Evolutionary conservation across 805 yeast species (phyloP).

Genomic region (Kodamaea lidongshanica): DNA sequence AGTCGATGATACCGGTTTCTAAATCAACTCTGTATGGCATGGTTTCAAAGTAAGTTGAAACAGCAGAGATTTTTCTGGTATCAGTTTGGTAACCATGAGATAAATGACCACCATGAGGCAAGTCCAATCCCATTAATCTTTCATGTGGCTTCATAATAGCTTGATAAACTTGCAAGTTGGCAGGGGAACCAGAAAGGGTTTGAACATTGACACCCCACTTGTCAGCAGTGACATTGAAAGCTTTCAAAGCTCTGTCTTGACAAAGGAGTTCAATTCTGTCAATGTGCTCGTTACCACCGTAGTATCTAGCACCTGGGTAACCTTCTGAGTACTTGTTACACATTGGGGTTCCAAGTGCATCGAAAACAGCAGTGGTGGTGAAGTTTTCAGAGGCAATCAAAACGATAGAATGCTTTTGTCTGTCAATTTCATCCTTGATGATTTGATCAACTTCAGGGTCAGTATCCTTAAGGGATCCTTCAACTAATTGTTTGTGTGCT

Average conservation of each 20-base stretch:
- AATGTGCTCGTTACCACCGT: conserved; percentile 95
- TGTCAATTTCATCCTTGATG: conserved; percentile 64
- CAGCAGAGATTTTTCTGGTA: conserved; percentile 79
- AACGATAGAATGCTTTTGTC: conserved; percentile 90
- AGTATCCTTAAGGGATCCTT: conserved; percentile 56
- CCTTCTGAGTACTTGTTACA: conserved; percentile 98
- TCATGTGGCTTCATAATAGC: conserved; percentile 86
- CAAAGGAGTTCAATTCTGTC: conserved; percentile 87
- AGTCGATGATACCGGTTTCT: conserved; percentile 86
- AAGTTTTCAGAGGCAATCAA: conserved; percentile 94
- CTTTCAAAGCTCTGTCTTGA: conserved; percentile 84
- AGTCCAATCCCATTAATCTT: conserved; percentile 93
- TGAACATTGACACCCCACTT: conserved; percentile 98
- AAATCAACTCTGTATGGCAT: conserved; percentile 94
- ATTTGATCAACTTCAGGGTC: conserved; percentile 86
- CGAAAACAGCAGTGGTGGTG: conserved; percentile 93
- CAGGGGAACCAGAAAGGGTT: conserved; percentile 93
- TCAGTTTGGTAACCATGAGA: conserved; percentile 96
- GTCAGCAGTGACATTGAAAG: conserved; percentile 67
- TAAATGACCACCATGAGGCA: conserved; percentile 98
- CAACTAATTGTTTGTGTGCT: conserved; percentile 47
- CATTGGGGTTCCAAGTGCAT: conserved; percentile 92
- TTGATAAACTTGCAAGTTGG: conserved; percentile 87
- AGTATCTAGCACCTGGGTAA: conserved; percentile 95
- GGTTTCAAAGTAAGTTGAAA: conserved; percentile 92